phyloP scores from a whole-genome alignment of 371 early-diverging fungal species.

The Lichtheimia ornata region DNA sequence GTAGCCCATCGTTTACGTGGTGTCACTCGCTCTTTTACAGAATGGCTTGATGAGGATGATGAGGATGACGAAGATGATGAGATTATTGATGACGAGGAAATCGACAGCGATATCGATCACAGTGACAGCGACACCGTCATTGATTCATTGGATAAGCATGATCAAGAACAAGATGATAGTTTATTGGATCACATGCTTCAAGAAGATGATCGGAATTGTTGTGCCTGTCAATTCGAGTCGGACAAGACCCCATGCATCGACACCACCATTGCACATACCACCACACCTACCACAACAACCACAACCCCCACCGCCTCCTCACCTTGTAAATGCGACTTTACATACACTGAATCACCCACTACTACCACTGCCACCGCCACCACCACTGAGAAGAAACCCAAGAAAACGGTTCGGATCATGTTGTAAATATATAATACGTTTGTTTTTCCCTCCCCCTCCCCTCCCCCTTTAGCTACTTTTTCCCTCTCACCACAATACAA shows the following conservation, averaged over 20 bases:
- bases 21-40: constrained; percentile 26
- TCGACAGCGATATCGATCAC: constrained; percentile 4
- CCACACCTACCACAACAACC: neutral
- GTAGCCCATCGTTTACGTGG: constrained; percentile 18
- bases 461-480: neutral
- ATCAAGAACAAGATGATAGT: neutral
- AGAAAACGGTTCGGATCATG: constrained; percentile 6
- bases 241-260: neutral
- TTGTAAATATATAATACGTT: constrained; percentile 4
- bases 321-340: constrained; percentile 12
- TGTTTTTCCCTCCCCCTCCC: neutral
- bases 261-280: neutral
- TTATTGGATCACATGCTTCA: constrained; percentile 3
- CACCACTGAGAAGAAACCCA: constrained; percentile 1
- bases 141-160: neutral
- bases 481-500: neutral
- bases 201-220: constrained; percentile 15
- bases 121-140: constrained; percentile 16
- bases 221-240: constrained; percentile 16
- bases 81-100: constrained; percentile 16
- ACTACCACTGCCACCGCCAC: neutral
- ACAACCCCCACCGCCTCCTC: constrained; percentile 8
- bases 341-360: constrained; percentile 4
- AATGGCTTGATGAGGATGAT: constrained; percentile 32
- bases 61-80: constrained; percentile 25